These are phyloP conservation scores for Agrocybe praecox DNA, from an alignment of 768 basidiomycete species.

Conservation along the genomic window DNA sequence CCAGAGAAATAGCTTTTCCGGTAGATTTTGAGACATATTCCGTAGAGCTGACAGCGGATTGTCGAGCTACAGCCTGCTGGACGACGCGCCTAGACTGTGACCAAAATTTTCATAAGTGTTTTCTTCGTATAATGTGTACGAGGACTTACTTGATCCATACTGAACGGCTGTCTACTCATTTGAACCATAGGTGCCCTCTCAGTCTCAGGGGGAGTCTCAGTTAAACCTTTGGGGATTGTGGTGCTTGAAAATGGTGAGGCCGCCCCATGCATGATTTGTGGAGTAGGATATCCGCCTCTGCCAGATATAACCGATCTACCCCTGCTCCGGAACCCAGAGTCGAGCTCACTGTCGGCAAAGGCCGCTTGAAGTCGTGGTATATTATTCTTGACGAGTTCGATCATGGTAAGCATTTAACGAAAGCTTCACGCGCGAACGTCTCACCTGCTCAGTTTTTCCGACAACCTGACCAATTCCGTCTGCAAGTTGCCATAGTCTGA, in stretches of 20 bases:
- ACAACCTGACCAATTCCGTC: conserved; percentile 11
- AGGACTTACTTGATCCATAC: neutral
- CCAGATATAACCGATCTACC: no score
- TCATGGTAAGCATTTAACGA: neutral
- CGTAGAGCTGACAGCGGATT: conserved; percentile 20
- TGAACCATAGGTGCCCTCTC: neutral
- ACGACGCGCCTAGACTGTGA: conserved; percentile 21
- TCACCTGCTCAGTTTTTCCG: conserved; percentile 8
- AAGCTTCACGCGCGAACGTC: neutral
- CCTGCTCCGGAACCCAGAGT: no score
- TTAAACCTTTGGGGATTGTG: no score
- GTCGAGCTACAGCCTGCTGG: conserved; percentile 24
- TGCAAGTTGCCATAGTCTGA: conserved; percentile 17
- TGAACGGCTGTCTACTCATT: neutral
- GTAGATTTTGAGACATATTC: conserved; percentile 18
- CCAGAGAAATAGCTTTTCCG: conserved; percentile 14
- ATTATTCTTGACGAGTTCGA: neutral
- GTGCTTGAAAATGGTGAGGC: no score
- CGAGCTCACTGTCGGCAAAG: no score
- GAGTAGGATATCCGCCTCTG: no score
- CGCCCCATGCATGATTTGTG: no score
- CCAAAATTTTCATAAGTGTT: neutral
- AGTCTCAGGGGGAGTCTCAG: no score
- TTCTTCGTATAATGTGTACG: no score
- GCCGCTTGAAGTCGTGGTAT: conserved; percentile 4